A percentile compares a stretch with the other conserved stretches of the same genome.
Conservation (phyloP, 2,329 filamentous ascomycete species). For the Sclerotinia subarctica region DNA sequence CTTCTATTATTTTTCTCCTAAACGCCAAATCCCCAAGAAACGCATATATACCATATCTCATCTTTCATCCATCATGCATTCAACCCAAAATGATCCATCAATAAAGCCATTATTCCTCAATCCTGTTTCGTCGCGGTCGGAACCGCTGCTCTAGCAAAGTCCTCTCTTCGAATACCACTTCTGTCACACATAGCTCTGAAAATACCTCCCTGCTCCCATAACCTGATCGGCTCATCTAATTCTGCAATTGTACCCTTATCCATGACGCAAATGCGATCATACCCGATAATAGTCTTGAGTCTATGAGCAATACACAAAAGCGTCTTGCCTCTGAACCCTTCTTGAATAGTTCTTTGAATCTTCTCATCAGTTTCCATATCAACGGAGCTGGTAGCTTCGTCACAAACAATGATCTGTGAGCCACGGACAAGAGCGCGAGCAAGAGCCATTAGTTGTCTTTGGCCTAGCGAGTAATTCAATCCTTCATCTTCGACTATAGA, state of each 20-base stretch:
- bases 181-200: slow-evolving; percentile 69
- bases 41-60: not conserved
- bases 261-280: slow-evolving; percentile 97
- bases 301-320: slow-evolving; percentile 90
- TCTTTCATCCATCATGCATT: not conserved
- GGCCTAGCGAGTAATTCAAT: slow-evolving; percentile 90
- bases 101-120: not conserved
- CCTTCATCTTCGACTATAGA: slow-evolving; percentile 88
- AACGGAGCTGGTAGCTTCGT: slow-evolving; percentile 89
- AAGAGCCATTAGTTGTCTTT: slow-evolving; percentile 92
- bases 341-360: slow-evolving; percentile 85
- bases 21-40: not conserved
- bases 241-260: slow-evolving; percentile 84
- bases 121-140: not conserved
- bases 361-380: slow-evolving; percentile 97
- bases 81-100: not conserved
- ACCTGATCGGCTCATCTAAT: slow-evolving; percentile 68
- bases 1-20: not conserved
- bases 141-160: slow-evolving; percentile 28
- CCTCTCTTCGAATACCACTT: slow-evolving; percentile 47
- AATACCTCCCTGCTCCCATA: slow-evolving; percentile 74
- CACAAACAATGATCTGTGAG: slow-evolving; percentile 90
- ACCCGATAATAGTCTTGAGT: slow-evolving; percentile 85
- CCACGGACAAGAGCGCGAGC: slow-evolving; percentile 85
- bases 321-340: slow-evolving; percentile 81